A percentile compares a stretch with the other conserved stretches of the same genome.
These are phyloP conservation scores for Solanum acaule DNA, from an alignment of 257 asterid genomes.

Conservation along the genomic window DNA sequence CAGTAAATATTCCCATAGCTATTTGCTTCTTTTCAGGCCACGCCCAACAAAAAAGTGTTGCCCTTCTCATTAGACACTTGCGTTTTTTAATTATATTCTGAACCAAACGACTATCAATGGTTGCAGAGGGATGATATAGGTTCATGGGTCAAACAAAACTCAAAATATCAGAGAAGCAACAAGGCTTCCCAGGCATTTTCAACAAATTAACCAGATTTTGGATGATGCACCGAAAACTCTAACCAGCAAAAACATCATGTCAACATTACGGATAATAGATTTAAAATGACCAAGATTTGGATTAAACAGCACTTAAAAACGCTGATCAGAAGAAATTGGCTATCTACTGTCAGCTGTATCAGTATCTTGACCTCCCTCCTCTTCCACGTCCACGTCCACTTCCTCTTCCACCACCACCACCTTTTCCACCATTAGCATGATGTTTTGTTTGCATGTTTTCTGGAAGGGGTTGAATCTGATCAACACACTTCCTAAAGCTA, in stretches of 20 bases:
- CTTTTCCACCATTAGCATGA: slow-evolving; percentile 47
- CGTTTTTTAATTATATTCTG: no score
- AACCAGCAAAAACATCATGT: not conserved
- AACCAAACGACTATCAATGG: no score
- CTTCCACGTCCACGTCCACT: slow-evolving; percentile 52
- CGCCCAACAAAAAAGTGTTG: not conserved
- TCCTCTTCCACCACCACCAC: slow-evolving; percentile 43
- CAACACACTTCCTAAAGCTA: slow-evolving; percentile 93
- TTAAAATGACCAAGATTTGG: not conserved
- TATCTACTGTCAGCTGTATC: not conserved
- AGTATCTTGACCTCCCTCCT: slow-evolving; percentile 41
- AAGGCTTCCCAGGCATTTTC: not conserved
- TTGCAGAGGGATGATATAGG: no score
- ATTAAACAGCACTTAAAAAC: not conserved
- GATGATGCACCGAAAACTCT: no score
- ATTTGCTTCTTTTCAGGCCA: not conserved
- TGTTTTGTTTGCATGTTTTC: slow-evolving; percentile 67
- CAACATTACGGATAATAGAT: no score
- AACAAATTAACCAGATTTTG: not conserved
- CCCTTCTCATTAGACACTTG: not conserved
- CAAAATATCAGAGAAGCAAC: not conserved
- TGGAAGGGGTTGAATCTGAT: slow-evolving; percentile 71
- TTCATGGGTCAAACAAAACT: not conserved
- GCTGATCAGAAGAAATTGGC: not conserved
- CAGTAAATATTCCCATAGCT: not conserved